Evolutionary conservation across 345 rosid genomes (phyloP).

Genomic region (Carallia brachiata): DNA sequence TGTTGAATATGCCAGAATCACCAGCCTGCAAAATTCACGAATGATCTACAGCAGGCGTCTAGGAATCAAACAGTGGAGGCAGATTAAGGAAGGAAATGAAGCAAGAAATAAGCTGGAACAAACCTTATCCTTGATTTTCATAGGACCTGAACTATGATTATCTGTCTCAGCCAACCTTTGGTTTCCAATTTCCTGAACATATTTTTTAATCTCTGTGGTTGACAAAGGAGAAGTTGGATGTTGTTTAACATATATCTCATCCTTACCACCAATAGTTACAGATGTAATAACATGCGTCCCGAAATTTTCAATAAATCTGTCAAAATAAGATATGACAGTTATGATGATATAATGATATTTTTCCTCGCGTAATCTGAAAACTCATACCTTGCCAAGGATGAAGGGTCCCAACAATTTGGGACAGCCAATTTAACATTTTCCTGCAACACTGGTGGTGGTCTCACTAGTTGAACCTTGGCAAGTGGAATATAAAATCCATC

Average conservation of each 20-base stretch:
- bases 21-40: conserved; percentile 39
- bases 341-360: conserved; percentile 10
- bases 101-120: conserved; percentile 31
- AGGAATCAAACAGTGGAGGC: conserved; percentile 1
- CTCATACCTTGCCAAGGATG: conserved; percentile 57
- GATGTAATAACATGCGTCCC: conserved; percentile 74
- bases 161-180: conserved; percentile 56
- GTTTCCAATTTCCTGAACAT: conserved; percentile 63
- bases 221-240: conserved; percentile 66
- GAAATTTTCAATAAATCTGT: conserved; percentile 68
- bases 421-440: conserved; percentile 51
- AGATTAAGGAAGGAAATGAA: neutral
- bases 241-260: conserved; percentile 66
- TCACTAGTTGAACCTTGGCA: conserved; percentile 52
- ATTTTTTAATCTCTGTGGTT: conserved; percentile 51
- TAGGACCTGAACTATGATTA: conserved; percentile 45
- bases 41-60: conserved; percentile 4
- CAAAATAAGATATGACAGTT: conserved; percentile 20
- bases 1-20: conserved; percentile 63
- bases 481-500: conserved; percentile 65
- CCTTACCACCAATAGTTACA: conserved; percentile 75
- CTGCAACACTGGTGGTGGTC: conserved; percentile 35
- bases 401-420: conserved; percentile 64
- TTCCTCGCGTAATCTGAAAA: conserved; percentile 6
- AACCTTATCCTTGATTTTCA: conserved; percentile 65